phyloP scores from a whole-genome alignment of 2,329 filamentous ascomycete genomes.

The Blastomyces emzantsi region DNA sequence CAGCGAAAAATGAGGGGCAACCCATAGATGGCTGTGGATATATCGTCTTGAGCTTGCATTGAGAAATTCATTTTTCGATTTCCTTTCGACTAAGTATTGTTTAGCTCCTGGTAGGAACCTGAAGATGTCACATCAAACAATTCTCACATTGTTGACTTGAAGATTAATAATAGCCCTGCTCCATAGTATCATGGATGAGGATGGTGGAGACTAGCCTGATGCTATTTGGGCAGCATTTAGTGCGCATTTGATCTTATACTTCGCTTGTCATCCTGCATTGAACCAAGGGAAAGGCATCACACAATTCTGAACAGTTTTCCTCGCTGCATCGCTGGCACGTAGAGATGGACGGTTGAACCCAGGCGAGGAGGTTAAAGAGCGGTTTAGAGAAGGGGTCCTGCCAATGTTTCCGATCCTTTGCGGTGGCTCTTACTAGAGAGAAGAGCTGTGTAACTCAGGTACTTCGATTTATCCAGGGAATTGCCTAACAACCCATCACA shows the following conservation, averaged over 20 bases:
- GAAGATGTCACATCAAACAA: background rate
- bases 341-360: background rate
- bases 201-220: background rate
- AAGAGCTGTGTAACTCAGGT: background rate
- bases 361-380: background rate
- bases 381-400: background rate
- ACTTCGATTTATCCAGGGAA: background rate
- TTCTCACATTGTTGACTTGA: background rate
- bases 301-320: background rate
- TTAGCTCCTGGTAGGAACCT: background rate
- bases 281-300: background rate
- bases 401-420: background rate
- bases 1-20: background rate
- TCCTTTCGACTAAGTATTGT: background rate
- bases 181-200: background rate
- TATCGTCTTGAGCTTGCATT: background rate
- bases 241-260: background rate
- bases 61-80: background rate
- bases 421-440: background rate
- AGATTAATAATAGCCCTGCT: background rate
- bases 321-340: background rate
- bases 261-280: background rate
- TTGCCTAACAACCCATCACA: background rate
- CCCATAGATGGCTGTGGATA: background rate
- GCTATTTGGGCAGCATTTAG: background rate